Percentiles rank a stretch among this genome's conserved stretches.
Conservation (phyloP, 495 filamentous ascomycete genomes). For the Penicillium crystallinum region DNA sequence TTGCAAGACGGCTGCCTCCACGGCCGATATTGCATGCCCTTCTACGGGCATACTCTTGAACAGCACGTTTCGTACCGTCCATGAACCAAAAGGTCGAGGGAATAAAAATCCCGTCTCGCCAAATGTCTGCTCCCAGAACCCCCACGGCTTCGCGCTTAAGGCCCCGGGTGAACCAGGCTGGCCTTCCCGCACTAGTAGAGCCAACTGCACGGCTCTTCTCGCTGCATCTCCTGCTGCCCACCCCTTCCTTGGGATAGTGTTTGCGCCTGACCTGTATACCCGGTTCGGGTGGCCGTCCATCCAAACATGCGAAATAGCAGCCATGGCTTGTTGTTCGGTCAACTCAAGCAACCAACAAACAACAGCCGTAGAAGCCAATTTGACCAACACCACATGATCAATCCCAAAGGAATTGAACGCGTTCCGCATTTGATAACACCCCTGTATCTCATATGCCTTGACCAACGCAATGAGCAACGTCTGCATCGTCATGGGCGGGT, state of each 20-base stretch:
- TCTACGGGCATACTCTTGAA: constrained; percentile 39
- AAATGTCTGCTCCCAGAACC: constrained; percentile 32
- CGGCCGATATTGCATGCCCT: constrained; percentile 34
- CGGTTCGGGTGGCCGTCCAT: constrained; percentile 36
- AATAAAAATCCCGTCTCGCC: constrained; percentile 21
- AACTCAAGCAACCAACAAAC: constrained; percentile 35
- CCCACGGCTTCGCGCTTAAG: constrained; percentile 32
- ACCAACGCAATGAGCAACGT: constrained; percentile 33
- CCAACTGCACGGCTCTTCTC: constrained; percentile 42
- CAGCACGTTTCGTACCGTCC: constrained; percentile 32
- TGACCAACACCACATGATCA: constrained; percentile 44
- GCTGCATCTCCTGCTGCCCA: constrained; percentile 46
- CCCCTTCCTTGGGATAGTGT: constrained; percentile 40
- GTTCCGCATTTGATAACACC: constrained; percentile 35
- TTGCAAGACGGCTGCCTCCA: constrained; percentile 32
- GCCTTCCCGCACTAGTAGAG: constrained; percentile 22
- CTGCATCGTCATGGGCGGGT: constrained; percentile 25
- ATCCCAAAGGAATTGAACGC: constrained; percentile 38
- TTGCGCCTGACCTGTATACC: constrained; percentile 28
- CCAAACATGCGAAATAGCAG: constrained; percentile 37
- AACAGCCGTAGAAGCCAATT: constrained; percentile 38
- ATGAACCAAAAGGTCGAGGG: constrained; percentile 27
- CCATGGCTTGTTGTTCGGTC: constrained; percentile 23
- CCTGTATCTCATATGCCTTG: constrained; percentile 48
- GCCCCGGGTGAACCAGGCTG: constrained; percentile 33